phyloP scores from a whole-genome alignment of 345 rosid genomes.

The Atalantia buxifolia region DNA sequence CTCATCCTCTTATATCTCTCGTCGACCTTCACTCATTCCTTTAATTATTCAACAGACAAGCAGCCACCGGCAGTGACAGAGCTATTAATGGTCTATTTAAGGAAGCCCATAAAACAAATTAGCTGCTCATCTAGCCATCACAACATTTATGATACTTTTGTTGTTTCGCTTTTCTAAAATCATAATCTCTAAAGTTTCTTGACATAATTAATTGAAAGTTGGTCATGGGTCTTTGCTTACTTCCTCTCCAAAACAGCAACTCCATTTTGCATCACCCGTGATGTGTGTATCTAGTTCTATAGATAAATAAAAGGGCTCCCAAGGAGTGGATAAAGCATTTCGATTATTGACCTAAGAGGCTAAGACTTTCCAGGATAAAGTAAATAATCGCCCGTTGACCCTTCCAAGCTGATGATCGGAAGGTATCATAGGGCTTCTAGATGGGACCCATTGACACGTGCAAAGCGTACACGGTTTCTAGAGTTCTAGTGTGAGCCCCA shows the following conservation, averaged over 20 bases:
- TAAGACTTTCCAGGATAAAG: not conserved
- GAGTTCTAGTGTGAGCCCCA: too few species aligned
- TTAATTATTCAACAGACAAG: not conserved
- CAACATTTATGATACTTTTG: not conserved
- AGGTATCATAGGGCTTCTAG: not conserved
- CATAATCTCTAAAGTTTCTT: not conserved
- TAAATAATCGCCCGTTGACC: not conserved
- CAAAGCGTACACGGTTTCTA: not conserved
- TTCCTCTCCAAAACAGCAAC: not conserved
- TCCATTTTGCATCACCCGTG: not conserved
- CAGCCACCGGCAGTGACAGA: not conserved
- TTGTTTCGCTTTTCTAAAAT: not conserved
- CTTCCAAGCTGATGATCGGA: not conserved
- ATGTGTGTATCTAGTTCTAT: not conserved
- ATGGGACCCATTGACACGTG: not conserved
- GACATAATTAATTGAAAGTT: not conserved
- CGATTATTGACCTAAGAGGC: constrained; percentile 3
- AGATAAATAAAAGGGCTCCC: not conserved
- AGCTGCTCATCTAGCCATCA: not conserved
- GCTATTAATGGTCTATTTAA: not conserved
- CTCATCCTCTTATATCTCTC: too few species aligned
- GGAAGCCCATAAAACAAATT: not conserved
- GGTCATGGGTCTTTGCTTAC: not conserved
- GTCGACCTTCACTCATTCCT: too few species aligned
- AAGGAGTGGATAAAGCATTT: not conserved